Base-by-base conservation (phyloP, 148 eudicot species). In the Chenopodium album region DNA sequence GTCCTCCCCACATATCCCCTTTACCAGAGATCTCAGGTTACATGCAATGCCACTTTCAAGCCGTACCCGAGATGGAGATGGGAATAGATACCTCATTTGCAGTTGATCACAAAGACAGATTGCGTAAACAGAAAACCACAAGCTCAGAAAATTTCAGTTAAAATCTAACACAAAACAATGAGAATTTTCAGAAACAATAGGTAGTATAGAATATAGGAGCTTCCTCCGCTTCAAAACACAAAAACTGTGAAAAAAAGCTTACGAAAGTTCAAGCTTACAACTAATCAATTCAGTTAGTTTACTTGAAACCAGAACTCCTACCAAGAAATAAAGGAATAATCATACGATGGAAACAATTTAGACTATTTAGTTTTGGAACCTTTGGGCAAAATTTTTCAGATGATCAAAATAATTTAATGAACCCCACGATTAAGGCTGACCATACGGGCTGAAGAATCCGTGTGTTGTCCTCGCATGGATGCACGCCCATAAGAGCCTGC, bases 371-470 rank as follows among this genome's bases (percentile, higher is more conserved):
- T 41, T 41, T 44, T 7, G 14, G 9, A 72, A 52, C 69, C 56
- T 81, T 68, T 22, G 62, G 73, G 67, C 77, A 78, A 82, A 82
- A 59, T 28, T 72, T 14, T 41, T 72, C 11, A 13, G 23, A 32
- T 71, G 26, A 56, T 23, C 66, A 20, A 26, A 26, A 46, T 31
- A 28, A 65, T 48, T 78, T 28, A 86, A 75, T 89, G 90, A 70
- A 34, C 76, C 17, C 92, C 91, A 60, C 93, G 87, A 88, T 88
- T 90, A 23, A 92, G 91, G 81, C 80, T 92, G 66, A 92, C 97
- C 98, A 94, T 94, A 64, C 94, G 88, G 20, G 89, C 84, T 2
- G 91, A 83, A n/a, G 81, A 83, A 66, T 91, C 91, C 90, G 84
- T 89, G 50, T 88, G 90, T 19, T 86, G 85, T 17, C 92, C 98